phyloP scores from a whole-genome alignment of 106 monocot genomes.

The Chionographis japonica region DNA sequence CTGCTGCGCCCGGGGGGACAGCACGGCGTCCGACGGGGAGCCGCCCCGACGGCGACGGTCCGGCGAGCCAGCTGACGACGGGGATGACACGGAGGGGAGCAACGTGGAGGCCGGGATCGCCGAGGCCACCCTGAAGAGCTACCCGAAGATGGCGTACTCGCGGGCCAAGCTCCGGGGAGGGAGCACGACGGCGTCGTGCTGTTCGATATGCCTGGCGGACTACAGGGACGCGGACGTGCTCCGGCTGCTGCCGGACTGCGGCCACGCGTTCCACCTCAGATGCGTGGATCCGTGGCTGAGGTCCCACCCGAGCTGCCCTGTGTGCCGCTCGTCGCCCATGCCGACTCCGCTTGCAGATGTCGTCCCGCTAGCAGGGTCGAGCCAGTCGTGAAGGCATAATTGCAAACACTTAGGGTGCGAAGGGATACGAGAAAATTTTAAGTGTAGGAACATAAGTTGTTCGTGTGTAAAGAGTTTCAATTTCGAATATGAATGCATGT shows the following conservation, averaged over 20 bases:
- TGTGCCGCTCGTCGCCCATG: constrained; percentile 38
- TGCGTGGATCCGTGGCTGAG: constrained; percentile 46
- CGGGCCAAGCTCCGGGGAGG: constrained; percentile 5
- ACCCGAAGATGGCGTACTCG: constrained; percentile 38
- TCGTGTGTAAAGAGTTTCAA: no score
- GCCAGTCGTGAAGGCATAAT: no score
- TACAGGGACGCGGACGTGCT: constrained; percentile 53
- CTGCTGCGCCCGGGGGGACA: constrained; percentile 41
- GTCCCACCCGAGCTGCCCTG: constrained; percentile 31
- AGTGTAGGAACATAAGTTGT: no score
- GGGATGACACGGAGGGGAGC: neutral
- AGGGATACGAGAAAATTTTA: no score
- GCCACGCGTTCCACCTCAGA: constrained; percentile 36
- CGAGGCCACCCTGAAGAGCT: constrained; percentile 41
- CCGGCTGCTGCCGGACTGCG: constrained; percentile 53
- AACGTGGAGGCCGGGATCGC: constrained; percentile 31
- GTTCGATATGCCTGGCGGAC: constrained; percentile 57
- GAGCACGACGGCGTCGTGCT: constrained; percentile 23
- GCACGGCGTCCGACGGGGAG: neutral
- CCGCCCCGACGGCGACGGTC: neutral
- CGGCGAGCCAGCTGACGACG: neutral
- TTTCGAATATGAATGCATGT: no score
- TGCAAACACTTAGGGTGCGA: no score
- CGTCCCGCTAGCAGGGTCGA: constrained; percentile 8
- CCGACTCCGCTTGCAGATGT: constrained; percentile 31